phyloP scores from a whole-genome alignment of 2,329 filamentous ascomycete genomes.

The Pseudogymnoascus sp. region DNA sequence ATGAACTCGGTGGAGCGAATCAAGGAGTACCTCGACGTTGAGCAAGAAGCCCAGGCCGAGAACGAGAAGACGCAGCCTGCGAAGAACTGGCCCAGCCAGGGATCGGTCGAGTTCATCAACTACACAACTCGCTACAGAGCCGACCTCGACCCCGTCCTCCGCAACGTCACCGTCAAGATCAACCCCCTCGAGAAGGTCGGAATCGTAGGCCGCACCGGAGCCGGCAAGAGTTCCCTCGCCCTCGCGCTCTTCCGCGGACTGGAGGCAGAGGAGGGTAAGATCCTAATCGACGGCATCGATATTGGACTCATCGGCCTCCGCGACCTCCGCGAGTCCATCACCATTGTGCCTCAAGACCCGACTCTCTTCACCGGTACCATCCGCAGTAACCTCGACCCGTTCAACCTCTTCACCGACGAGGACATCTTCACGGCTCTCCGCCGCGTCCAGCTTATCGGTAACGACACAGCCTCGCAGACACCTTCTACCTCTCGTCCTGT shows the following conservation, averaged over 20 bases:
- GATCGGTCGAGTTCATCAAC: conserved; percentile 76
- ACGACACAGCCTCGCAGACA: conserved; percentile 19
- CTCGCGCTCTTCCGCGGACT: conserved; percentile 88
- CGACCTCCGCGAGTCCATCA: conserved; percentile 86
- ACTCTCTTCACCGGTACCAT: conserved; percentile 91
- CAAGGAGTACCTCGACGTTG: conserved; percentile 93
- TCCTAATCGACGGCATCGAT: conserved; percentile 85
- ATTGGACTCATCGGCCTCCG: conserved; percentile 85
- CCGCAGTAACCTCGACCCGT: conserved; percentile 87
- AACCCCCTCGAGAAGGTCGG: conserved; percentile 84
- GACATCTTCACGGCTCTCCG: conserved; percentile 81
- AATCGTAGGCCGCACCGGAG: conserved; percentile 90
- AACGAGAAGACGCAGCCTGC: conserved; percentile 72
- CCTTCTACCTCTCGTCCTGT: conserved; percentile 26
- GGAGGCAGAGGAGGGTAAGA: conserved; percentile 83
- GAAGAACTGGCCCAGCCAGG: conserved; percentile 75
- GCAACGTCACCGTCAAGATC: conserved; percentile 78
- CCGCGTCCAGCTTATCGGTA: conserved; percentile 78
- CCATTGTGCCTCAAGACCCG: conserved; percentile 95
- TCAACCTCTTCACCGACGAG: conserved; percentile 79
- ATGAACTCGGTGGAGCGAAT: conserved; percentile 99
- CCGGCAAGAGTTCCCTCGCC: conserved; percentile 91
- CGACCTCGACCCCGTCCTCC: conserved; percentile 81
- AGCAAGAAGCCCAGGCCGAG: conserved; percentile 78
- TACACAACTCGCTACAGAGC: conserved; percentile 85